Evolutionary conservation across 176 grass and related monocot genomes (phyloP).

Genomic region (Oryza rufipogon): DNA sequence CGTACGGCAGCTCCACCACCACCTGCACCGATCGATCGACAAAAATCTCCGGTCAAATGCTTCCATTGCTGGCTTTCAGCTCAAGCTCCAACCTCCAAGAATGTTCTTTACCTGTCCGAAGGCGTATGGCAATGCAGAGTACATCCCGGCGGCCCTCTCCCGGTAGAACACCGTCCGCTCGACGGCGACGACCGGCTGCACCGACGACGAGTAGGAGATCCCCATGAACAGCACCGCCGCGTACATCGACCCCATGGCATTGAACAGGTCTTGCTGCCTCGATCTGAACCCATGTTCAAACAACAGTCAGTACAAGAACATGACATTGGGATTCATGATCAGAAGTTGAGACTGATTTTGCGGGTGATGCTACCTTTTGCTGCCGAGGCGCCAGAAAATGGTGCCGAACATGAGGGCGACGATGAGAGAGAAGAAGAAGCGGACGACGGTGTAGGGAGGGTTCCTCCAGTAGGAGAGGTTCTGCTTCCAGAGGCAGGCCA

Average conservation of each 20-base stretch:
- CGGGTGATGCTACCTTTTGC: slow-evolving; percentile 26
- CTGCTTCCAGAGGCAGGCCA: slow-evolving; percentile 73
- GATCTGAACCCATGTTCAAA: slow-evolving; percentile 12
- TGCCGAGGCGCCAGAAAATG: slow-evolving; percentile 64
- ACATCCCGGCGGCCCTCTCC: slow-evolving; percentile 62
- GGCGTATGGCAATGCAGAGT: slow-evolving; percentile 61
- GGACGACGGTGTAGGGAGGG: slow-evolving; percentile 63
- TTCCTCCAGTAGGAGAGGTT: slow-evolving; percentile 72
- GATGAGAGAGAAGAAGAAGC: slow-evolving; percentile 71
- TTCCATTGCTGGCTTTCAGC: not conserved
- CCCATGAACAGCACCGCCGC: slow-evolving; percentile 68
- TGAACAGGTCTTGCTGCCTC: slow-evolving; percentile 56
- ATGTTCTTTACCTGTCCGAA: slow-evolving; percentile 44
- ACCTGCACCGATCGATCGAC: slow-evolving; percentile 31
- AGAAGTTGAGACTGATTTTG: not conserved
- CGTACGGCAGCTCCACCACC: slow-evolving; percentile 54
- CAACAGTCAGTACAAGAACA: not conserved
- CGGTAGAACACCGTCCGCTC: slow-evolving; percentile 62
- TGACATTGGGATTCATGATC: not conserved
- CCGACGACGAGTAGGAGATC: slow-evolving; percentile 54
- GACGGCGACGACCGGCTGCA: slow-evolving; percentile 55
- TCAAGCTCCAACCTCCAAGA: too few relatives aligned
- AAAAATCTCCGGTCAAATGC: not conserved
- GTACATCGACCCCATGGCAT: slow-evolving; percentile 75
- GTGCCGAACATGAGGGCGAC: slow-evolving; percentile 66